Evolutionary conservation across 768 basidiomycete genomes (phyloP).

Genomic region (Aureoboletus auriporus): DNA sequence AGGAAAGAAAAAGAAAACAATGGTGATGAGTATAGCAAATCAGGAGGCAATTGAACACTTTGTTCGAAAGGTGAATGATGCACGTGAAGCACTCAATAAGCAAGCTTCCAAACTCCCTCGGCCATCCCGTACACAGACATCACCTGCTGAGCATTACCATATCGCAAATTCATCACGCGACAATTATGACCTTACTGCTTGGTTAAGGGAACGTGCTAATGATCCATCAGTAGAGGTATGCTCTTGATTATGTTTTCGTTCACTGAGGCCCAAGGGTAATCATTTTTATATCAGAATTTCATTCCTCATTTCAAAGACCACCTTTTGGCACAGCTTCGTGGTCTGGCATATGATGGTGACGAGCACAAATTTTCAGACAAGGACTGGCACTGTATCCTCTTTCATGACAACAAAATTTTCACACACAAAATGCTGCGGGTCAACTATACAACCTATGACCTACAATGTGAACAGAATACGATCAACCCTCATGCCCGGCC

Average conservation of each 20-base stretch:
- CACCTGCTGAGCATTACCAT: too few species aligned
- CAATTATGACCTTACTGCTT: too few species aligned
- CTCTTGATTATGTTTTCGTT: too few species aligned
- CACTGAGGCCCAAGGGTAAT: too few species aligned
- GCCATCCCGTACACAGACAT: too few species aligned
- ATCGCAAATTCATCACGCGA: too few species aligned
- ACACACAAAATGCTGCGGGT: slow-evolving; percentile 12
- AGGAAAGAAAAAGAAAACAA: slow-evolving; percentile 31
- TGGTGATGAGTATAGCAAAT: slow-evolving; percentile 26
- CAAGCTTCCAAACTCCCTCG: too few species aligned
- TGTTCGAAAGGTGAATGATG: slow-evolving; percentile 13
- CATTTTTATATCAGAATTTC: slow-evolving; percentile 20
- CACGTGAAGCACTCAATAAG: too few species aligned
- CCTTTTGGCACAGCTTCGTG: slow-evolving; percentile 9
- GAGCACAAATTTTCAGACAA: slow-evolving; percentile 18
- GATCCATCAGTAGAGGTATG: too few species aligned
- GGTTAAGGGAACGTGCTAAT: too few species aligned
- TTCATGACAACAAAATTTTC: slow-evolving; percentile 20
- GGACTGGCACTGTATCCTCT: slow-evolving; percentile 19
- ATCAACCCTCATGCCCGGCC: slow-evolving; percentile 33
- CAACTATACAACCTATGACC: slow-evolving; percentile 31
- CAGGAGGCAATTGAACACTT: slow-evolving; percentile 18
- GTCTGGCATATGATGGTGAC: slow-evolving; percentile 26
- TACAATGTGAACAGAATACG: slow-evolving; percentile 31
- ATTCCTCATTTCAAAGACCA: too few species aligned